These are phyloP conservation scores for Lumnitzera racemosa DNA, from an alignment of 345 rosid genomes.

Conservation along the genomic window DNA sequence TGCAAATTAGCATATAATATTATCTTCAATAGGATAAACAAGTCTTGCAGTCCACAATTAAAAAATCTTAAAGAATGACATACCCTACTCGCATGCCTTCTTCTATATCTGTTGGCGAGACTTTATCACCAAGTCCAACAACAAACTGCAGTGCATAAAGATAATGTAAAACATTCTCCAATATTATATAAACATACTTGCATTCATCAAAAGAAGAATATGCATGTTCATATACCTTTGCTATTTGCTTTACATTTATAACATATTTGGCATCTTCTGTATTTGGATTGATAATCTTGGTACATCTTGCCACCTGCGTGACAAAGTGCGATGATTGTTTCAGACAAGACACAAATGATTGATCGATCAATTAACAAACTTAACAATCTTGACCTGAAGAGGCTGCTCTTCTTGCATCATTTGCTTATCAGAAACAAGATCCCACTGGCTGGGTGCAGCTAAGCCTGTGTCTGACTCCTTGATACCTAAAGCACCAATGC, in stretches of 20 bases:
- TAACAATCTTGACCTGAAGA: slow-evolving; percentile 36
- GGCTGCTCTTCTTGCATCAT: slow-evolving; percentile 99
- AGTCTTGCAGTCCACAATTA: no score
- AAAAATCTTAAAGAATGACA: slow-evolving; percentile 7
- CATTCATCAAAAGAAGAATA: no score
- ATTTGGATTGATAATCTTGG: slow-evolving; percentile 91
- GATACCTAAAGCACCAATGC: slow-evolving; percentile 39
- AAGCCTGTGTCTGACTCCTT: slow-evolving; percentile 97
- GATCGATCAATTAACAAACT: background rate
- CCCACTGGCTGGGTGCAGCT: slow-evolving; percentile 99
- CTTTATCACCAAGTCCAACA: slow-evolving; percentile 98
- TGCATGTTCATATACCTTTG: slow-evolving; percentile 45
- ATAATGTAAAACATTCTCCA: slow-evolving; percentile 7
- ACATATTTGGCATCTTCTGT: slow-evolving; percentile 96
- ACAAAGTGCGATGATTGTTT: background rate
- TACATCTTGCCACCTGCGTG: slow-evolving; percentile 85
- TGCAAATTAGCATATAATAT: no score
- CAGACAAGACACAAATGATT: background rate
- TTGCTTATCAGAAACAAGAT: slow-evolving; percentile 96
- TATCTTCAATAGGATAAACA: no score
- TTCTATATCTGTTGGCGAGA: slow-evolving; percentile 92
- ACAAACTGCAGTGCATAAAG: slow-evolving; percentile 50
- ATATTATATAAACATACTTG: background rate
- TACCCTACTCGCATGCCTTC: slow-evolving; percentile 99
- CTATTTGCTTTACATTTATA: slow-evolving; percentile 94